Evolutionary conservation across 805 yeast species (phyloP), one percentile per base, ranked within the genome.

Genomic region (Soucietia sequanensis): DNA sequence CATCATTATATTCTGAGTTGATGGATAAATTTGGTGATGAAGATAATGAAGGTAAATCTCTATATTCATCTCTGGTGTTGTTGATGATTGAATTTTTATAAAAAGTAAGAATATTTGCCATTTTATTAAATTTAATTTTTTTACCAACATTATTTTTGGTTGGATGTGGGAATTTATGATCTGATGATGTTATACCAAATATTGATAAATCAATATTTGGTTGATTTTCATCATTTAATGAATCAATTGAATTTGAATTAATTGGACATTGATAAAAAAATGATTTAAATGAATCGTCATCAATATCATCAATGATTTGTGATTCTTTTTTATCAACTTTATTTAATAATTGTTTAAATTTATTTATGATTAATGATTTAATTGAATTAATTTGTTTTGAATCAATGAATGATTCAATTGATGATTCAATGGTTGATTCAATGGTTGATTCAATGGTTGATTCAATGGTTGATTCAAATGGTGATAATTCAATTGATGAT

Each of bases 101-200:
- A n/a, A n/a, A 48, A 4, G 45, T 29, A 22, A 45, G 29, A 18
- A 47, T 38, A 16, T 48, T 45, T 7, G 45, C 53, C 25, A 27
- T 37, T 13, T 43, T 31, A 18, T 35, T 38, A 31, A 48, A 48
- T 27, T 44, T 48, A 12, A 48, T 46, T 68, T 68, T 23, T 27
- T 19, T 17, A n/a, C 21, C 22, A 9, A 14, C 22, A 9, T n/a
- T 9, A 19, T 11, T 17, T n/a, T 27, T n/a, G 4, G n/a, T n/a
- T n/a, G n/a, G n/a, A n/a, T n/a, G n/a, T n/a, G n/a, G n/a, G n/a
- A n/a, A n/a, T n/a, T n/a, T n/a, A n/a, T n/a, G n/a, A n/a, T n/a
- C n/a, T n/a, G n/a, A n/a, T n/a, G n/a, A n/a, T n/a, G n/a, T n/a
- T n/a, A n/a, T n/a, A n/a, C n/a, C n/a, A n/a, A n/a, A n/a, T n/a